Evolutionary conservation across 2,329 filamentous ascomycete genomes (phyloP), one percentile per base, ranked within the genome.

Genomic region (Colletotrichum lupini): DNA sequence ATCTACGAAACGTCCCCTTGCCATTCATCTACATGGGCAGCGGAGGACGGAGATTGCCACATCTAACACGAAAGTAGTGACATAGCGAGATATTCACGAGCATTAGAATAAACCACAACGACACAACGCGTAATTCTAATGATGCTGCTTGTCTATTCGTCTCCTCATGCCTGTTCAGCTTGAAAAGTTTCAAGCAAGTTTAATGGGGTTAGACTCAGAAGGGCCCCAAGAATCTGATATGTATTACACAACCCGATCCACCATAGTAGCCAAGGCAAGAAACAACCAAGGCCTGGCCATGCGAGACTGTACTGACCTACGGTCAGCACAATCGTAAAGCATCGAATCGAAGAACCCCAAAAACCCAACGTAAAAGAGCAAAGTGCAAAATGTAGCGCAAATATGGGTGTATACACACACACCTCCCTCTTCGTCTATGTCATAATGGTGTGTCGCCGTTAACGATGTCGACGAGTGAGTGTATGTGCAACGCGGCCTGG

Each of bases 401-500:
- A 71, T 70, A 66, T 26, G 67, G 61, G 60, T 52, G 56, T 57
- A 32, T 56, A 61, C 35, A 32, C 60, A 61, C 46, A 52, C 49
- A 16, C 28, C 35, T 42, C 55, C 9, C 42, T 4, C 26, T 56
- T 26, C 60, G 22, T 73, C 61, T 66, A 66, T 60, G 55, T 66
- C 61, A 60, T 66, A 14, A 57, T 57, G 49, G 30, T 37, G 24
- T 56, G 55, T 42, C 56, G 56, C 35, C 53, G 56, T 49, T 28
- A 46, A 52, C 28, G 32, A 66, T 61, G 37, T 26, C 49, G 61
- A 26, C 71, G 49, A 28, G 49, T 28, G 26, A 71, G 37, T 57
- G 49, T 71, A 71, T 71, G 46, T 73, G 71, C 67, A 70, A 66
- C 32, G 71, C 46, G 49, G 67, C 14, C 60, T 42, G 56, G 55